Conservation (phyloP, 176 grass and related monocot species). For the Zizania latifolia region DNA sequence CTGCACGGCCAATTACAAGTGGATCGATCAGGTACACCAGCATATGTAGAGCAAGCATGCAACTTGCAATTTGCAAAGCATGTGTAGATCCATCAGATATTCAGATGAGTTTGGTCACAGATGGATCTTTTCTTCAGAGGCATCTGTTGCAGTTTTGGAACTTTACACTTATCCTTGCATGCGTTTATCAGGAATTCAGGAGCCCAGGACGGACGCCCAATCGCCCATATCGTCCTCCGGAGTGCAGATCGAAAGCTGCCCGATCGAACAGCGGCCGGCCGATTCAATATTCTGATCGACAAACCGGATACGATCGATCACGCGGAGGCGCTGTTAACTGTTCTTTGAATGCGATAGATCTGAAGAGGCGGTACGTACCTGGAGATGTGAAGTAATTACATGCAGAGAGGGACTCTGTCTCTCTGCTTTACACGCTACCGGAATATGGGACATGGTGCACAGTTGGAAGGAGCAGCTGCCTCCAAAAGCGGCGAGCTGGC, state of each 20-base stretch:
- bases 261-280: neutral
- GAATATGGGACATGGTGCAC: neutral
- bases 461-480: neutral
- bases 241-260: neutral
- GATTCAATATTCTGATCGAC: neutral
- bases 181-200: neutral
- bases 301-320: neutral
- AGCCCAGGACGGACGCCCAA: too few relatives aligned
- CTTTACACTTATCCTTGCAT: neutral
- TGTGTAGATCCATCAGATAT: neutral
- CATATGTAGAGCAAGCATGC: neutral
- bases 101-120: neutral
- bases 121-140: neutral
- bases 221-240: neutral
- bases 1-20: neutral
- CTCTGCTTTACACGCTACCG: neutral
- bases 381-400: neutral
- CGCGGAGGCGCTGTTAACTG: neutral
- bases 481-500: conserved; percentile 5
- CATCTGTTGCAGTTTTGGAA: neutral
- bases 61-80: neutral
- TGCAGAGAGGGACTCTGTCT: neutral
- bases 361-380: neutral
- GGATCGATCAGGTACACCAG: neutral
- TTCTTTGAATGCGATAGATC: conserved; percentile 10